Percentiles rank a stretch among this genome's conserved stretches.
These are phyloP conservation scores for Bipolaris oryzae DNA, from an alignment of 2,329 filamentous ascomycete species.

Conservation along the genomic window DNA sequence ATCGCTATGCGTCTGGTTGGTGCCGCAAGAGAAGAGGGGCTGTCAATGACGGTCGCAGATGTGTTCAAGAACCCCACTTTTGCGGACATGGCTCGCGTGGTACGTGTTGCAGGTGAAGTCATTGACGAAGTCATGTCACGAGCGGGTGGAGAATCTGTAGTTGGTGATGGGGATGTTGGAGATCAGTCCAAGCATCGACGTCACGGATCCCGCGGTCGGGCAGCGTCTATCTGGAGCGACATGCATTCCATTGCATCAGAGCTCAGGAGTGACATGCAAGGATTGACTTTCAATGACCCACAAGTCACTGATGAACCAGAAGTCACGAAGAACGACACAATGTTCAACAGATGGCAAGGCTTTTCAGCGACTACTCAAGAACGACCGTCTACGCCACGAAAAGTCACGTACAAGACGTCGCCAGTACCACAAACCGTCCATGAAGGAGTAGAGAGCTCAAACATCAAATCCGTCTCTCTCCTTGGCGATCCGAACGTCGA, in stretches of 20 bases:
- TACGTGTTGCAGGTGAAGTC: slow-evolving; percentile 43
- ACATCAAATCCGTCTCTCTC: slow-evolving; percentile 36
- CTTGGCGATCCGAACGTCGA: slow-evolving; percentile 44
- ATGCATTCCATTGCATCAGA: slow-evolving; percentile 42
- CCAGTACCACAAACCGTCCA: slow-evolving; percentile 36
- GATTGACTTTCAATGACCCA: slow-evolving; percentile 12
- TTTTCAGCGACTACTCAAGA: slow-evolving; percentile 15
- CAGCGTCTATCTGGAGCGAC: slow-evolving; percentile 36
- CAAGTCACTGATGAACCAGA: slow-evolving; percentile 13
- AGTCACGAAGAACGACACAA: slow-evolving; percentile 18
- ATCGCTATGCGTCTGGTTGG: slow-evolving; percentile 45
- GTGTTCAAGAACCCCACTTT: slow-evolving; percentile 45
- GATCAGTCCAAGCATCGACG: neutral
- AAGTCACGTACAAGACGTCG: slow-evolving; percentile 22
- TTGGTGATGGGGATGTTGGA: slow-evolving; percentile 6
- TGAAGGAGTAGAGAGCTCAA: slow-evolving; percentile 25
- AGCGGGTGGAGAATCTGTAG: slow-evolving; percentile 29
- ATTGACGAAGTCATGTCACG: slow-evolving; percentile 45
- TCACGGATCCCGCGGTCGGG: slow-evolving; percentile 25
- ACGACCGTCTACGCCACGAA: slow-evolving; percentile 17
- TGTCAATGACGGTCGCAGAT: slow-evolving; percentile 45
- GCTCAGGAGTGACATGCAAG: slow-evolving; percentile 24
- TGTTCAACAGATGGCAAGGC: slow-evolving; percentile 38
- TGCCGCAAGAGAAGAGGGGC: slow-evolving; percentile 40
- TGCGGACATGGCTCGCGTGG: slow-evolving; percentile 42